Percentiles rank a stretch among this genome's conserved stretches.
Evolutionary conservation across 805 yeast genomes (phyloP).

Genomic region (Yamadazyma insecticola): DNA sequence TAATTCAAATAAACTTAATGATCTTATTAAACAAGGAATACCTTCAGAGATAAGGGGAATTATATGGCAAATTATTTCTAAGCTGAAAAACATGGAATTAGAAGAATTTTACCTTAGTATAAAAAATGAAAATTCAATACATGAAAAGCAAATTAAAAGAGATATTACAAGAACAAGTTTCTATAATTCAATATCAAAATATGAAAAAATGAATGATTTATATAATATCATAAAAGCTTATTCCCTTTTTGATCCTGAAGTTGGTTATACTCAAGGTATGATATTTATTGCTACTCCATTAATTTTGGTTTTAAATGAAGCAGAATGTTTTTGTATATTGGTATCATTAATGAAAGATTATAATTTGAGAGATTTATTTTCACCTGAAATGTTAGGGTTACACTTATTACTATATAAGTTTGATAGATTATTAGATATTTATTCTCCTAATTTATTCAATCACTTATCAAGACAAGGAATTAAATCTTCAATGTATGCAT

Average conservation of each 20-base stretch:
- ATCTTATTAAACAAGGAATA: constrained; percentile 72
- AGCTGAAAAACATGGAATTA: constrained; percentile 62
- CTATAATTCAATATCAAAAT: constrained; percentile 52
- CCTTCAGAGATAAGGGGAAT: constrained; percentile 85
- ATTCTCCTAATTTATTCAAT: constrained; percentile 62
- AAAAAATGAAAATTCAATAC: constrained; percentile 50
- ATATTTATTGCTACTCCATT: constrained; percentile 87
- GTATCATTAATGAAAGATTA: constrained; percentile 82
- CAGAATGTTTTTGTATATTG: constrained; percentile 80
- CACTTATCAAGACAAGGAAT: constrained; percentile 86
- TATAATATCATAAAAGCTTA: constrained; percentile 79
- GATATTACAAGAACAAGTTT: constrained; percentile 86
- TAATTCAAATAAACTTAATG: constrained; percentile 50
- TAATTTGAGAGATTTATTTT: constrained; percentile 68
- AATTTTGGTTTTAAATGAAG: constrained; percentile 71
- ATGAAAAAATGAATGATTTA: constrained; percentile 58
- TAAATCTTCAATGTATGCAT: constrained; percentile 90
- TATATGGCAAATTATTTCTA: constrained; percentile 86
- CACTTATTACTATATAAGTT: constrained; percentile 83
- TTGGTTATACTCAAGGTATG: constrained; percentile 98
- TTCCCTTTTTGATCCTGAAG: constrained; percentile 82
- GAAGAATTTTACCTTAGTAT: constrained; percentile 55
- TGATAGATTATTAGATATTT: constrained; percentile 79
- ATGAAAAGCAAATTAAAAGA: constrained; percentile 71
- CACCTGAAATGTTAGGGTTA: constrained; percentile 93